Conservation (phyloP, 352 stramenopile genomes). For the Phytophthora brassicae region DNA sequence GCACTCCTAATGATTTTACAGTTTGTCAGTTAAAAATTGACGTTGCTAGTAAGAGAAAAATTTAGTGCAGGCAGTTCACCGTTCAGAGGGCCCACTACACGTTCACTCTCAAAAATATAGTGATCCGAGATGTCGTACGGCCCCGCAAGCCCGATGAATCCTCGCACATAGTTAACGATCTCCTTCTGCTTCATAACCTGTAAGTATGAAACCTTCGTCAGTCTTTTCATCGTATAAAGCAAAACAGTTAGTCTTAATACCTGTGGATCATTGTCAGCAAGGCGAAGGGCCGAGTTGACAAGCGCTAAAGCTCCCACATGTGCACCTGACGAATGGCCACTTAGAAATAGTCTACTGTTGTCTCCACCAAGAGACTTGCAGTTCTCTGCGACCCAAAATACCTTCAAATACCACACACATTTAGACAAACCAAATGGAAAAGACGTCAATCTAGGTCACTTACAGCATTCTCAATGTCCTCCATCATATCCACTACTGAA, state of each 20-base stretch:
- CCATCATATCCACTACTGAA: slow-evolving; percentile 84
- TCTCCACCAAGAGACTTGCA: slow-evolving; percentile 55
- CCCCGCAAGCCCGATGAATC: slow-evolving; percentile 66
- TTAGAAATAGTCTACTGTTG: slow-evolving; percentile 47
- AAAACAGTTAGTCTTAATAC: not conserved
- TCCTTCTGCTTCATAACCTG: slow-evolving; percentile 29
- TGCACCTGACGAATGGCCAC: slow-evolving; percentile 66
- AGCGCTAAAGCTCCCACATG: slow-evolving; percentile 61
- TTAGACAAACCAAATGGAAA: slow-evolving; percentile 8
- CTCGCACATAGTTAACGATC: slow-evolving; percentile 37
- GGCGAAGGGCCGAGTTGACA: slow-evolving; percentile 49
- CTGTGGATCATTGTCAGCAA: slow-evolving; percentile 23
- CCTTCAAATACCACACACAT: slow-evolving; percentile 24
- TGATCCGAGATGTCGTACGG: slow-evolving; percentile 80
- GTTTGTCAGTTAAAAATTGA: not conserved
- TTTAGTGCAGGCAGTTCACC: slow-evolving; percentile 13
- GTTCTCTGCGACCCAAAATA: slow-evolving; percentile 58
- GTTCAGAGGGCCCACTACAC: slow-evolving; percentile 51
- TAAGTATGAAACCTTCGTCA: not conserved
- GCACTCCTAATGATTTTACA: slow-evolving; percentile 40
- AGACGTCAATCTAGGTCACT: not conserved
- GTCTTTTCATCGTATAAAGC: not conserved
- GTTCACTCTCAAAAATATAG: slow-evolving; percentile 69
- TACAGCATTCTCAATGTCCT: slow-evolving; percentile 83
- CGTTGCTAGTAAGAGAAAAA: not conserved